Percentiles rank a stretch among this genome's conserved stretches.
Evolutionary conservation across 352 stramenopile species (phyloP).

Genomic region (Globisporangium lucens): DNA sequence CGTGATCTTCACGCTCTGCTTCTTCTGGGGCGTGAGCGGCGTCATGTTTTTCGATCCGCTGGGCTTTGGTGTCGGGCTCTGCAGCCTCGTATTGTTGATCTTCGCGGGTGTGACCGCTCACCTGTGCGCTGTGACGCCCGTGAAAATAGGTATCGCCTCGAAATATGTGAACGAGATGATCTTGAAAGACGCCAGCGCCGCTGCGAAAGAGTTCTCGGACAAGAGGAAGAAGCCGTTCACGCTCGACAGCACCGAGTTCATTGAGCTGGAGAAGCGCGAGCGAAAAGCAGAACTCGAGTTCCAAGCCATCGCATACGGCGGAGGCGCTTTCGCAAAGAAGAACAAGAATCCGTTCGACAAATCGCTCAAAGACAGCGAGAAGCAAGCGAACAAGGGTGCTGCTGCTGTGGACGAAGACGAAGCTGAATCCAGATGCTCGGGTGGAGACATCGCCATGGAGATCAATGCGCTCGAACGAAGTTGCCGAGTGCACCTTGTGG

Average conservation of each 20-base stretch:
- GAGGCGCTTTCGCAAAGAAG: constrained; percentile 45
- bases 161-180: constrained; percentile 90
- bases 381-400: not conserved
- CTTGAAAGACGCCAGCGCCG: constrained; percentile 78
- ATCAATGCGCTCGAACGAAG: constrained; percentile 64
- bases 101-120: constrained; percentile 77
- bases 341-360: constrained; percentile 32
- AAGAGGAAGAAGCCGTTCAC: constrained; percentile 64
- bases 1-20: constrained; percentile 60
- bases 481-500: constrained; percentile 33
- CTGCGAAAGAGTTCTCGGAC: constrained; percentile 64
- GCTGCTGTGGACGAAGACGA: not conserved
- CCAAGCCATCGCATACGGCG: constrained; percentile 74
- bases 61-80: constrained; percentile 84
- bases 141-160: constrained; percentile 83
- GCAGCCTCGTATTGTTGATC: constrained; percentile 76
- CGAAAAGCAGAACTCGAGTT: constrained; percentile 82
- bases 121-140: constrained; percentile 77
- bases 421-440: constrained; percentile 24
- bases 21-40: constrained; percentile 83
- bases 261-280: constrained; percentile 65
- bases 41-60: constrained; percentile 91
- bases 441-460: constrained; percentile 59
- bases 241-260: constrained; percentile 75
- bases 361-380: not conserved